Base-by-base conservation (phyloP, 768 basidiomycete genomes). In the Pulveroboletus sp. region DNA sequence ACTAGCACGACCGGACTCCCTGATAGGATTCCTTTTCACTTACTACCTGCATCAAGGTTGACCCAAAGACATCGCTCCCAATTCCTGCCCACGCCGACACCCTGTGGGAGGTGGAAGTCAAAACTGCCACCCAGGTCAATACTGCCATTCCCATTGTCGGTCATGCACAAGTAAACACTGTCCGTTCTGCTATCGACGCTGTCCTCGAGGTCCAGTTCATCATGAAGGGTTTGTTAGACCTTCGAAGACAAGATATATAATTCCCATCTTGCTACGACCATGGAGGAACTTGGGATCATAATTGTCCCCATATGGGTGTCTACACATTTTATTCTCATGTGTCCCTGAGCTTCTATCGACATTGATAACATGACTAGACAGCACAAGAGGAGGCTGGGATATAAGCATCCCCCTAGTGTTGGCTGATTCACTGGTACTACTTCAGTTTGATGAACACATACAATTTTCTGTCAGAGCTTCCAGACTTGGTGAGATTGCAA, bases 91-190 rank as follows among this genome's bases (percentile, higher is more conserved):
- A 87, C 48, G 69, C 81, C 8, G 87, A 88, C 57, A 87, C 88
- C 0, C 73, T 89, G 6, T 93, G 89, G 89, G 85, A 91, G 63
- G 88, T 93, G 33, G 86, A 92, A 70, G 89, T 90, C 43, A 90
- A 87, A 65, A 89, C 89, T 1, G 86, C 88, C 2, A 73, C 76
- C 3, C 90, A 90, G 6, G 81, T 87, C 39, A 80, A 85, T 14
- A 89, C 87, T 50, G 86, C 83, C 0, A 65, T 57, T 21, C 51
- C 65, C 27, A 50, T 46, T 31, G 42, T 49, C 28, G 63, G 66
- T 17, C 66, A 69, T 38, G 55, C 64, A 8, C 87, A 84, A 63
- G 83, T 85, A 53, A 84, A 79, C 3, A 89, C 89, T 5, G 73
- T 91, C n/a, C 79, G 76, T 48, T 74, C 76, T 14, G 76, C 81